Evolutionary conservation across 169 alveolate genomes (phyloP).

Genomic region (Nephromyces sp.): DNA sequence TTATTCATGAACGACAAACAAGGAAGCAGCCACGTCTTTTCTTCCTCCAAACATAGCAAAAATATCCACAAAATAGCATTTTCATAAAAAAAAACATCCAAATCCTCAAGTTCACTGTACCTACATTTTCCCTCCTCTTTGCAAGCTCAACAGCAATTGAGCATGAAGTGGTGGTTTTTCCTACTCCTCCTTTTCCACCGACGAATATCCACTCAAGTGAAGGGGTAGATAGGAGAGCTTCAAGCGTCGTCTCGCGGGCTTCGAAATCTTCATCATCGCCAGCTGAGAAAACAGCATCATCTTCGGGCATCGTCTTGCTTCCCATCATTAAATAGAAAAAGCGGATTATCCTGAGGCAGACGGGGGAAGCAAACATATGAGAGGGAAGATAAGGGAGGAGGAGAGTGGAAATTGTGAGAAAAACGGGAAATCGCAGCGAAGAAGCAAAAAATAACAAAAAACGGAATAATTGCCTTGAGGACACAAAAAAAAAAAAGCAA

Average conservation of each 20-base stretch:
- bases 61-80: neutral
- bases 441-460: no score
- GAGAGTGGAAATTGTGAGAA: no score
- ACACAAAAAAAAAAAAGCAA: no score
- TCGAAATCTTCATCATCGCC: no score
- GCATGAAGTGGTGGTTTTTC: slow-evolving; percentile 96
- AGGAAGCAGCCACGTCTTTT: neutral
- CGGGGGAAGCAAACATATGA: no score
- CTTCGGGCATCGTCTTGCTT: no score
- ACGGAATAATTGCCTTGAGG: no score
- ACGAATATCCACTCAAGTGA: slow-evolving; percentile 95
- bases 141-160: slow-evolving; percentile 86
- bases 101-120: neutral
- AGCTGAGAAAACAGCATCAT: no score
- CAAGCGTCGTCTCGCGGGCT: slow-evolving; percentile 18
- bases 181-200: slow-evolving; percentile 99
- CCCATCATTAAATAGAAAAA: no score
- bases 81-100: neutral
- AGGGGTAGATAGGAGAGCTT: slow-evolving; percentile 9
- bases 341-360: no score
- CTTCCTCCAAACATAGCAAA: neutral
- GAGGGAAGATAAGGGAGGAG: no score
- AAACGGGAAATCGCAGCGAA: no score
- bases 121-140: slow-evolving; percentile 80
- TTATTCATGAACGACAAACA: neutral